Evolutionary conservation across 495 filamentous ascomycete genomes (phyloP).

Genomic region (Talaromyces wortmannii): DNA sequence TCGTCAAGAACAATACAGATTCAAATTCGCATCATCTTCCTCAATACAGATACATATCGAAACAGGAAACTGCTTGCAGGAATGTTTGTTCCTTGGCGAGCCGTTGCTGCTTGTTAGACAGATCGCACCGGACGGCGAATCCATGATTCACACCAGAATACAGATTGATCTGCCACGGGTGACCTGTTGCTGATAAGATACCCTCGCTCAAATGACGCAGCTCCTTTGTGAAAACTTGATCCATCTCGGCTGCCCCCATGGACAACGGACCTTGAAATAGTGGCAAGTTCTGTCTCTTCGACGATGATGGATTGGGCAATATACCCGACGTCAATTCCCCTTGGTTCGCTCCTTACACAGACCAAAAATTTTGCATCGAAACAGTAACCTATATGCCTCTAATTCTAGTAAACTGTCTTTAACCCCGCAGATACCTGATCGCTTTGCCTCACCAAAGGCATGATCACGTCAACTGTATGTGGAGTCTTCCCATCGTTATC

Average conservation of each 20-base stretch:
- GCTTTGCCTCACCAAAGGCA: no score
- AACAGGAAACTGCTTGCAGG: slow-evolving; percentile 72
- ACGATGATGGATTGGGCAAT: slow-evolving; percentile 69
- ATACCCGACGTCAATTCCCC: slow-evolving; percentile 33
- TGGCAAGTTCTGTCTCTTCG: slow-evolving; percentile 58
- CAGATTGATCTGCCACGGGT: slow-evolving; percentile 75
- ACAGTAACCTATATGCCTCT: no score
- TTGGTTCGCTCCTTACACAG: slow-evolving; percentile 22
- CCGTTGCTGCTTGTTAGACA: slow-evolving; percentile 52
- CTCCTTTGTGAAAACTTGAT: slow-evolving; percentile 67
- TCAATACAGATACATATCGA: no score
- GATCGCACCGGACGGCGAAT: slow-evolving; percentile 67
- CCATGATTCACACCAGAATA: slow-evolving; percentile 72
- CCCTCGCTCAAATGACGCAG: slow-evolving; percentile 59
- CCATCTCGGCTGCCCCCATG: slow-evolving; percentile 44
- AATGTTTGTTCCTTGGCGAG: slow-evolving; percentile 85
- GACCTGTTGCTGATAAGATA: slow-evolving; percentile 50
- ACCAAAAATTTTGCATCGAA: slow-evolving; percentile 28
- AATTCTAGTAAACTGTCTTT: no score
- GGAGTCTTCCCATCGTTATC: no score
- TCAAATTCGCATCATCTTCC: no score
- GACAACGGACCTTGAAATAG: slow-evolving; percentile 3
- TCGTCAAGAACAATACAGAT: no score
- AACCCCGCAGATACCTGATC: no score
- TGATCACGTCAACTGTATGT: no score